Evolutionary conservation across 2,329 filamentous ascomycete species (phyloP).

Genomic region (Penicillium sp.): DNA sequence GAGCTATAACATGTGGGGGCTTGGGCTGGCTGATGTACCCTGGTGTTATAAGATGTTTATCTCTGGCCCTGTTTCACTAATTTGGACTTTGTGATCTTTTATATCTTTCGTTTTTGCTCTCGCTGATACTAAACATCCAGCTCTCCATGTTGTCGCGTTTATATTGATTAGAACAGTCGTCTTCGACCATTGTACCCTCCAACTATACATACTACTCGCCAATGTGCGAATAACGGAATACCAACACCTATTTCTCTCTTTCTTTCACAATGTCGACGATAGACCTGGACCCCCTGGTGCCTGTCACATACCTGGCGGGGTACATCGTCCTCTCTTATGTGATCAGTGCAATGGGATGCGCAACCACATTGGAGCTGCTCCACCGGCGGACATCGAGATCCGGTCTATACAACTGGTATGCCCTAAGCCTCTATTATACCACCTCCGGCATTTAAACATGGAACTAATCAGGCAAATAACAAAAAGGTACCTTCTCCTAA

Average conservation of each 20-base stretch:
- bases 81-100: not conserved
- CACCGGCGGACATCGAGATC: conserved; percentile 69
- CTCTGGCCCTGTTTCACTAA: not conserved
- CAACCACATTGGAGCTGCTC: conserved; percentile 77
- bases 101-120: not conserved
- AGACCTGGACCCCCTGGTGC: conserved; percentile 8
- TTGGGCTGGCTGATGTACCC: not conserved
- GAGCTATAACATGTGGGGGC: not conserved
- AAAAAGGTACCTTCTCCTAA: conserved; percentile 59
- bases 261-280: conserved; percentile 20
- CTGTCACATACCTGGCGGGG: conserved; percentile 48
- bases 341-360: conserved; percentile 71
- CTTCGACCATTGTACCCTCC: not conserved
- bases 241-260: not conserved
- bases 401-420: conserved; percentile 68
- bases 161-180: not conserved
- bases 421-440: not conserved
- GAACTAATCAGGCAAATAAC: not conserved
- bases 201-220: too few species aligned
- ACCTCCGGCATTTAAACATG: not conserved
- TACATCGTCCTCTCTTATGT: conserved; percentile 68
- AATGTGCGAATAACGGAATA: not conserved
- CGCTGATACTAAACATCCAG: not conserved
- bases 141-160: not conserved
- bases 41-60: conserved; percentile 6